These are phyloP conservation scores for Rubroboletus pulcherrimus DNA, from an alignment of 768 basidiomycete species.

Conservation along the genomic window DNA sequence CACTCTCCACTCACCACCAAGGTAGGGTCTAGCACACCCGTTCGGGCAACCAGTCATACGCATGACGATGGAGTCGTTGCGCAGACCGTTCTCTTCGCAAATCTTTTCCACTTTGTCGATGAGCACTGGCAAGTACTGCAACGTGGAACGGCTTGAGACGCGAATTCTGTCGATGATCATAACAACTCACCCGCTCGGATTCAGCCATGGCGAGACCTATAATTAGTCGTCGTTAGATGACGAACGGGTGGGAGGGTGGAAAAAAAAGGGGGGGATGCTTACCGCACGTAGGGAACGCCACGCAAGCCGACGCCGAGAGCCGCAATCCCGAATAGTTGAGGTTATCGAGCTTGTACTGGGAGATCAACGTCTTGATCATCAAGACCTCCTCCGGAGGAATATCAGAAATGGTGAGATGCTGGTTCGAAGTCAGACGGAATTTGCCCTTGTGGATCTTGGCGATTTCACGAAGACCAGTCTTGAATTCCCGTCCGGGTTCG, in stretches of 20 bases:
- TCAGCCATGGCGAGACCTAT: constrained; percentile 75
- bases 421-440: constrained; percentile 93
- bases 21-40: constrained; percentile 89
- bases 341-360: constrained; percentile 88
- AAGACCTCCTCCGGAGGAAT: constrained; percentile 69
- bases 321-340: constrained; percentile 73
- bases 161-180: constrained; percentile 1
- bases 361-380: constrained; percentile 72
- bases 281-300: constrained; percentile 95
- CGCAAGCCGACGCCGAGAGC: constrained; percentile 91
- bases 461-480: constrained; percentile 88
- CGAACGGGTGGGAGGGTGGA: neutral
- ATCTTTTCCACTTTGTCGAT: constrained; percentile 94
- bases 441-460: constrained; percentile 92
- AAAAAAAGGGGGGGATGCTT: constrained; percentile 9
- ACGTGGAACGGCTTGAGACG: constrained; percentile 35
- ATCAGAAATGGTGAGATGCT: constrained; percentile 88
- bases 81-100: constrained; percentile 87
- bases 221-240: neutral
- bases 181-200: constrained; percentile 54
- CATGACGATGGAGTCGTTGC: constrained; percentile 96
- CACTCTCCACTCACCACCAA: constrained; percentile 57
- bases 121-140: constrained; percentile 84
- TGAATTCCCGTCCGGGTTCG: constrained; percentile 86
- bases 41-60: constrained; percentile 98